Evolutionary conservation across 192 early-diverging fungal species (phyloP).

Genomic region (Coemansia sp.): DNA sequence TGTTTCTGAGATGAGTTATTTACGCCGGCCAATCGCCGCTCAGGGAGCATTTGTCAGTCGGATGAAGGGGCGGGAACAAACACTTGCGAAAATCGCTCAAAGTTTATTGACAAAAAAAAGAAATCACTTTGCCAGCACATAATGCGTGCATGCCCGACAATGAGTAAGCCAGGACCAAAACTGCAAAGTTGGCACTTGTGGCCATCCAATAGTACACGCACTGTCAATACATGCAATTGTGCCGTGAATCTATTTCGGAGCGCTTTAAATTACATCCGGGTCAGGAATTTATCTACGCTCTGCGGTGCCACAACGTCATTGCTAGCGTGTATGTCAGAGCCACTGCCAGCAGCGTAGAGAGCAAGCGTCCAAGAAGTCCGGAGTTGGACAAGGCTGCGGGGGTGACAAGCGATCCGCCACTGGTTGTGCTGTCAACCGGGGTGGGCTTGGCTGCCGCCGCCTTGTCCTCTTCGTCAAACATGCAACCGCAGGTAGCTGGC

Average conservation of each 20-base stretch:
- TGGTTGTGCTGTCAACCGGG: neutral
- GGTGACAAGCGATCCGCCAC: neutral
- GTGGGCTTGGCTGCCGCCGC: constrained; percentile 5
- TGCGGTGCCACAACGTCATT: constrained; percentile 6
- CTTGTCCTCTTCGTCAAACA: constrained; percentile 53
- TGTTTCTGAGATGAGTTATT: neutral
- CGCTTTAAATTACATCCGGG: neutral
- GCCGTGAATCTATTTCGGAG: neutral
- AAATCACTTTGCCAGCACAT: no score
- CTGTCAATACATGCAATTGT: neutral
- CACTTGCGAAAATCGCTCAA: no score
- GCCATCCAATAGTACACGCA: no score
- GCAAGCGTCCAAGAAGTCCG: constrained; percentile 17
- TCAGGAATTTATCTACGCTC: neutral
- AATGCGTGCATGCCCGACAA: no score
- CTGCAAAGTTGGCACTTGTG: no score
- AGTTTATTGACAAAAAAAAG: no score
- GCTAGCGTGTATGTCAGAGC: neutral
- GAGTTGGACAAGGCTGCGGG: constrained; percentile 39
- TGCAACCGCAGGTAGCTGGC: constrained; percentile 64
- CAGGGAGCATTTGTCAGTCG: neutral
- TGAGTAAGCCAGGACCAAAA: no score
- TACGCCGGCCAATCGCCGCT: constrained; percentile 3
- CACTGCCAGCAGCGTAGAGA: constrained; percentile 7
- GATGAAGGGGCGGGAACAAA: neutral